A percentile compares a stretch with the other conserved stretches of the same genome.
Conservation (phyloP, 2,329 filamentous ascomycete genomes). For the Fusarium tanahbumbuense region DNA sequence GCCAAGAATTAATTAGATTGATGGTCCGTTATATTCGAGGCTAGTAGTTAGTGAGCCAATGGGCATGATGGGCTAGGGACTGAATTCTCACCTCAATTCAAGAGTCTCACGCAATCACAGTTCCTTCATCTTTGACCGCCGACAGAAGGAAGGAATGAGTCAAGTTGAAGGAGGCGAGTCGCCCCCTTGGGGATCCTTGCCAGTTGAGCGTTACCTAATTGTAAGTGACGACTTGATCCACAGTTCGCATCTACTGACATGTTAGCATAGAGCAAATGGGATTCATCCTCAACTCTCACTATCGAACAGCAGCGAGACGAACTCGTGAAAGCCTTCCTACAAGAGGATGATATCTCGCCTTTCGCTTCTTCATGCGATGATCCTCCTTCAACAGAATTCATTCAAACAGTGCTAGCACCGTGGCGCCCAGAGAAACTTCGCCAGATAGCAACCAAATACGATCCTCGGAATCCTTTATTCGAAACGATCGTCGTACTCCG, state of each 20-base stretch:
- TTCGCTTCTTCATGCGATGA: not conserved
- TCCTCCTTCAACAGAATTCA: accelerated
- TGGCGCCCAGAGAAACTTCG: not conserved
- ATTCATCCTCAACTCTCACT: not conserved
- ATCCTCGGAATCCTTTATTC: not conserved
- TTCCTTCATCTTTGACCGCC: accelerated
- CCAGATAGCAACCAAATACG: not conserved
- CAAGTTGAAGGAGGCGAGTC: accelerated
- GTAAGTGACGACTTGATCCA: no score
- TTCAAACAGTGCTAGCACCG: not conserved
- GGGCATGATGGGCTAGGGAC: no score
- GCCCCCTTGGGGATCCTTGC: not conserved
- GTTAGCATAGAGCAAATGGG: not conserved
- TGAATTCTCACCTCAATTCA: not conserved
- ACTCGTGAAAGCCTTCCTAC: not conserved
- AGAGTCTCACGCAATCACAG: not conserved
- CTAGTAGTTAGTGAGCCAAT: no score
- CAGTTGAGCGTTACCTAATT: not conserved
- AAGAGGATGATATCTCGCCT: not conserved
- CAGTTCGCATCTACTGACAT: no score
- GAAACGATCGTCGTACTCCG: not conserved
- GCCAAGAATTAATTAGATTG: no score
- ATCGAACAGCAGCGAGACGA: not conserved
- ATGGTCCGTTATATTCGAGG: no score
- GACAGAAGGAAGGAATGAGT: not conserved